Conservation (phyloP, 345 rosid genomes). For the Arabis alpina region DNA sequence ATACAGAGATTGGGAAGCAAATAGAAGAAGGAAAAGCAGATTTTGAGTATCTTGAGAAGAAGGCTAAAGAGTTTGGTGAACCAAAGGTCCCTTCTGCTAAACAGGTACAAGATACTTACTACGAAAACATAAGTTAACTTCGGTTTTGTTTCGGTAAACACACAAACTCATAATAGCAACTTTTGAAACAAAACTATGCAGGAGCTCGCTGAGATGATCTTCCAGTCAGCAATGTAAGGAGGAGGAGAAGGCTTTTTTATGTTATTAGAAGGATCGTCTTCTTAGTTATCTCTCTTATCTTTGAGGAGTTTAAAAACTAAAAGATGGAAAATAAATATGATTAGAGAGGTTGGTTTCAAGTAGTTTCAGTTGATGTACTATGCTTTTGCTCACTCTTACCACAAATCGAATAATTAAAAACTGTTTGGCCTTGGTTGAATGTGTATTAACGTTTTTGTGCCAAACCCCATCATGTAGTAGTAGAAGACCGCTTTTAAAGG, state of each 20-base stretch:
- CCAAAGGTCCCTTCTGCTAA: constrained; percentile 89
- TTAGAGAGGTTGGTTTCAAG: constrained; percentile 22
- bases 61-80: constrained; percentile 83
- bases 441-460: not conserved
- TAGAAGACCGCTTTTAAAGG: too few relatives aligned
- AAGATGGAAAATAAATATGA: not conserved
- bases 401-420: constrained; percentile 19
- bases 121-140: not conserved
- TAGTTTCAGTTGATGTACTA: constrained; percentile 24
- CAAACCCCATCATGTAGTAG: not conserved
- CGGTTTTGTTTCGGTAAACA: not conserved
- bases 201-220: constrained; percentile 98
- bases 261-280: constrained; percentile 1
- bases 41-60: constrained; percentile 87
- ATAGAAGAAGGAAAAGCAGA: constrained; percentile 87
- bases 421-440: constrained; percentile 20
- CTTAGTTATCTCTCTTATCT: constrained; percentile 2
- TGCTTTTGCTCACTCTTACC: constrained; percentile 4
- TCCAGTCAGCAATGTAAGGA: constrained; percentile 54
- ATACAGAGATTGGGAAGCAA: constrained; percentile 63
- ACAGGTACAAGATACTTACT: constrained; percentile 62
- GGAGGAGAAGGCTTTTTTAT: not conserved
- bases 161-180: constrained; percentile 3
- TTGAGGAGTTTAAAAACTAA: constrained; percentile 1
- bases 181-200: constrained; percentile 41